Base-by-base conservation (phyloP, 2,329 filamentous ascomycete species). In the Beauveria sp. region DNA sequence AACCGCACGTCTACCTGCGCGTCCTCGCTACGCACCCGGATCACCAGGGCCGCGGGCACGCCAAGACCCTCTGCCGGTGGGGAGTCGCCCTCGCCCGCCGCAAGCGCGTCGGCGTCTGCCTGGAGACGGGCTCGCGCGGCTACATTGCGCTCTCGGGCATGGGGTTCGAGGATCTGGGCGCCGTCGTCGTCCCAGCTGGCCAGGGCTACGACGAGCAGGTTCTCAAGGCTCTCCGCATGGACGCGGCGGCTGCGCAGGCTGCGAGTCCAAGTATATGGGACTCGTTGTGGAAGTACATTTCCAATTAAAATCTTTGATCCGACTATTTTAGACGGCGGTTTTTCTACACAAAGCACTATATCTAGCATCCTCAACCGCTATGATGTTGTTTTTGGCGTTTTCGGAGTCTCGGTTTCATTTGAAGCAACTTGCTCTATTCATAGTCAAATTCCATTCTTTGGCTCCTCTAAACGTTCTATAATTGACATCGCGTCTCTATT, bases 61-160 rank as follows among this genome's bases (percentile, higher is more conserved):
- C 56, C 53, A 66, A 62, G 63, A 58, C 62, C 0, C 62, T 67
- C 24, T 62, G 54, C 22, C 34, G 38, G 3, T 59, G 60, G 51
- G 65, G 61, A 8, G 43, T 63, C 18, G 58, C 60, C 12, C 18
- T 57, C 5, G 61, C 62, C 31, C 45, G 42, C 22, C 55, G 55
- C 28, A 31, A 34, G 45, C 51, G 49, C 18, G 43, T 58, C 24
- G 52, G 54, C n/a, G 53, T 66, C 9, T 62, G 62, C 24, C 60
- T 64, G 9, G 53, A 56, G 56, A 63, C 65, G 2, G 64, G 59
- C 26, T 18, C 60, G 5, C 58, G 62, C 10, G 65, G 58, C 16
- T 67, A 67, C 57, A 57, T 67, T 12, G 40, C 65, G 22, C 59
- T 67, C 53, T 67, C 66, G 1, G 65, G 64, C 42, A 60, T 66